Conservation (phyloP, 306 rosid genomes). For the Benincasa hispida region DNA sequence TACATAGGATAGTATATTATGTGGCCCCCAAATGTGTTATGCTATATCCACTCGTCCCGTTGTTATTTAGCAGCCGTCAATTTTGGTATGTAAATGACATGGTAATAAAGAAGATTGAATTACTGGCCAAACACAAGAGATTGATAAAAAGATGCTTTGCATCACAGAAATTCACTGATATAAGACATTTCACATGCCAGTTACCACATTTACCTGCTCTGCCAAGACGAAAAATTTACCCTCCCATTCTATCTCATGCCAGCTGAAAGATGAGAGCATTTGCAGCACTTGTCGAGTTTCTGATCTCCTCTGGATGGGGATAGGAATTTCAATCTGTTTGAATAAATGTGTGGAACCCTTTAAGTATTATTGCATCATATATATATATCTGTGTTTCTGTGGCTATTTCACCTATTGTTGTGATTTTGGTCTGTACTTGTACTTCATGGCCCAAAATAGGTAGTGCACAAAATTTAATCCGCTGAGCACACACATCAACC, state of each 20-base stretch:
- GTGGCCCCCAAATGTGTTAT: neutral
- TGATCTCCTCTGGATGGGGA: neutral
- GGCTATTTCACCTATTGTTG: neutral
- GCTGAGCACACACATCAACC: constrained; percentile 85
- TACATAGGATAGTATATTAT: neutral
- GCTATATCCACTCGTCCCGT: neutral
- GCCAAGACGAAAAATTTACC: neutral
- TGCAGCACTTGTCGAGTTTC: neutral
- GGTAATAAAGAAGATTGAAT: neutral
- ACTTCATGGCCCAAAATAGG: constrained; percentile 57
- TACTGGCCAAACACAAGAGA: neutral
- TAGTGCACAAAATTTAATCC: constrained; percentile 71
- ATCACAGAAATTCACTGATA: neutral
- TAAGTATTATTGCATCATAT: neutral
- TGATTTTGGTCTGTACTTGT: constrained; percentile 52
- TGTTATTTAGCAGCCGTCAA: neutral
- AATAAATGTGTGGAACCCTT: neutral
- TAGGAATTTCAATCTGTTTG: neutral
- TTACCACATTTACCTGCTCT: neutral
- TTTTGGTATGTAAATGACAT: neutral
- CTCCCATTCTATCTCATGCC: neutral
- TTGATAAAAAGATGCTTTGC: neutral
- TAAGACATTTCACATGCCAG: neutral
- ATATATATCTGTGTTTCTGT: neutral
- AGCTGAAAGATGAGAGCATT: neutral